Evolutionary conservation across 2,329 filamentous ascomycete species (phyloP), one percentile per base, ranked within the genome.

Genomic region (Paramyrothecium roridum): DNA sequence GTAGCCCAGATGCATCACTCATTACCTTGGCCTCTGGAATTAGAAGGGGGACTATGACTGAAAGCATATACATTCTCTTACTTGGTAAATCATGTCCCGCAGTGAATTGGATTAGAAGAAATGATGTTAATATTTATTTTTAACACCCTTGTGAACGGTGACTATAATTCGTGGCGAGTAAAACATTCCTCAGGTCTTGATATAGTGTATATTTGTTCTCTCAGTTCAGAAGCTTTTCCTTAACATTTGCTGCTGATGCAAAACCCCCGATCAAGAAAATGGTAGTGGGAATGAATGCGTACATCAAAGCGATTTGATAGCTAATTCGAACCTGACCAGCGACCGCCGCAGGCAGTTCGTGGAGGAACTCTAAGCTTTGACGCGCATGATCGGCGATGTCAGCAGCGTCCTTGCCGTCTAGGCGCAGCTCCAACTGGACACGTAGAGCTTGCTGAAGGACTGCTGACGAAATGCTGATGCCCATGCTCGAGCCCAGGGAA

Each of bases 401-500:
- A 22, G 81, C 76, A 1, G 88, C 86, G 52, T 86, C 80, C 22
- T 81, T 77, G 54, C 82, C 83, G 52, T 78, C 78, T 49, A 92
- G 73, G 2, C 78, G 76, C 1, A 68, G 64, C 2, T 76, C 74
- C 3, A 93, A 75, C 49, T 81, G 75, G 2, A 73, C 74, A 17
- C 88, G 78, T 20, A 93, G 76, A 3, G 80, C 78, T 65, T 89
- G 84, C 66, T 93, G 91, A 48, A 91, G 81, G 8, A 90, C 80
- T 2, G 88, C 89, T 1, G 88, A 85, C 52, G 83, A 82, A 55
- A 90, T 74, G n/a, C 87, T 88, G 54, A 92, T 78, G 12, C 89
- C 90, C 54, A 92, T 76, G 8, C 87, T 88, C n/a, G 90, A 79
- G n/a, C 89, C 90, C 1, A 93, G 77, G 1, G 87, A 88, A 43